Evolutionary conservation across 2,329 filamentous ascomycete species (phyloP), one percentile per base, ranked within the genome.

Genomic region (Aspergillaceae sp.): DNA sequence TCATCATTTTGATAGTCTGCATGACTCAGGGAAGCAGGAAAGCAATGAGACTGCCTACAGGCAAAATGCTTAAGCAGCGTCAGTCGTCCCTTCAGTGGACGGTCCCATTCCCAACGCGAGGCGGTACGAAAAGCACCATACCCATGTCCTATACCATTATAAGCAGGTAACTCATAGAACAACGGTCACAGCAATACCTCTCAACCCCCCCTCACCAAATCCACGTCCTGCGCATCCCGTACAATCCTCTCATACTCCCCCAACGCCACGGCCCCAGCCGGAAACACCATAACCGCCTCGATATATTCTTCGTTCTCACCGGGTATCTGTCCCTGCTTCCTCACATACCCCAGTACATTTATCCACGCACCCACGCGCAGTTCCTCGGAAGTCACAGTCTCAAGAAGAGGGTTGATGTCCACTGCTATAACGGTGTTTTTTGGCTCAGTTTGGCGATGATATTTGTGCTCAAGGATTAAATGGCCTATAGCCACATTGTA

Each of bases 311-410:
- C 36, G 9, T 38, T 27, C 7, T 26, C 19, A 19, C 6, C 26
- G 8, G 4, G 6, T 38, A 10, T 53, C 19, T 43, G 42, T 5
- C 29, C n/a, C 7, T 36, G 37, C 38, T 62, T 61, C 36, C 72
- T 75, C 48, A 90, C 73, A 63, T 94, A 94, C 4, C 90, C 91
- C 53, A 96, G 79, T 3, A 96, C 76, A 62, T 96, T 94, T 42
- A 96, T 67, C 89, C 90, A 96, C 49, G 84, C 77, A n/a, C 91
- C 91, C 28, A 85, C 70, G 43, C 81, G 75, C 44, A 85, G 76
- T 43, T 86, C 74, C 46, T 82, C 76, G 26, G 75, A 67, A 19
- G 77, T 79, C 48, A 92, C 68, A 7, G 70, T 75, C 56, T 82
- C 76, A 4, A 94, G 74, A 2, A 94, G 66, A 52, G 90, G 78